Conservation (phyloP, 1,284 basidiomycete genomes). For the Ceratobasidium sp. region DNA sequence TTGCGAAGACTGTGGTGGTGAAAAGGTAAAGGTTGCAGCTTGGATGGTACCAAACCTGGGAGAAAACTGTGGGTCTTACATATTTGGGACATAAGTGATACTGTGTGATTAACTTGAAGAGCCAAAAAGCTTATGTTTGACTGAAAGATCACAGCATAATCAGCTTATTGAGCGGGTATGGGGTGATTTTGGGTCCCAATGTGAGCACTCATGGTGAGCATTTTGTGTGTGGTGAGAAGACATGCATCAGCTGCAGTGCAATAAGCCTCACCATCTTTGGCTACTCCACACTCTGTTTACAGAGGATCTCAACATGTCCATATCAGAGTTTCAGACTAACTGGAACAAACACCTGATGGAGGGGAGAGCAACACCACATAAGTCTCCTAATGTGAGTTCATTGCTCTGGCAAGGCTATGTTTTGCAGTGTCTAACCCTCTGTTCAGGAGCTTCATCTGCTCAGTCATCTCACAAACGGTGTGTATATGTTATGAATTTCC, state of each 20-base stretch:
- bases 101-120: neutral
- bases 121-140: too few relatives aligned
- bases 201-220: slow-evolving; percentile 8
- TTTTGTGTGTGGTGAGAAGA: slow-evolving; percentile 18
- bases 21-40: slow-evolving; percentile 36
- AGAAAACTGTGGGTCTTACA: slow-evolving; percentile 23
- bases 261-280: slow-evolving; percentile 8
- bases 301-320: slow-evolving; percentile 3
- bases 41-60: slow-evolving; percentile 28
- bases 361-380: neutral
- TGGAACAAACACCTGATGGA: slow-evolving; percentile 17
- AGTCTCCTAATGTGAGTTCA: neutral
- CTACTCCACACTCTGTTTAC: slow-evolving; percentile 20
- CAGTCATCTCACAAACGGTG: neutral
- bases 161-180: slow-evolving; percentile 38
- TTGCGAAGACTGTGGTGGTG: slow-evolving; percentile 27
- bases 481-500: neutral
- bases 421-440: neutral
- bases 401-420: neutral
- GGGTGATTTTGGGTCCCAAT: slow-evolving; percentile 31
- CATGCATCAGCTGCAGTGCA: neutral
- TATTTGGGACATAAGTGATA: slow-evolving; percentile 19
- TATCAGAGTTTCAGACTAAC: neutral
- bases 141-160: slow-evolving; percentile 24
- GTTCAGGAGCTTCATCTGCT: neutral